Evolutionary conservation across 345 rosid species (phyloP).

Genomic region (Eucalyptus pauciflora): DNA sequence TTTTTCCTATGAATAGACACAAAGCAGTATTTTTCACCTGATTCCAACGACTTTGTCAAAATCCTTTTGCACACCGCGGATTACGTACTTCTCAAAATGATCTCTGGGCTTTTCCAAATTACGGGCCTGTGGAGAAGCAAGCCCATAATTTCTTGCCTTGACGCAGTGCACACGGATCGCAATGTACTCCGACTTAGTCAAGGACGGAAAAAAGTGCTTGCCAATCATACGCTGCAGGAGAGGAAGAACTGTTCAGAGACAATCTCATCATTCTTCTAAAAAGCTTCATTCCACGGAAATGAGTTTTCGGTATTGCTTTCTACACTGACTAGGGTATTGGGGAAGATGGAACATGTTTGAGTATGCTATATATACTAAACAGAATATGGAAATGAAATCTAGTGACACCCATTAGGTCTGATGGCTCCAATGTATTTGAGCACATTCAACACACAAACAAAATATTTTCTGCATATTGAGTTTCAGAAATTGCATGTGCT

Average conservation of each 20-base stretch:
- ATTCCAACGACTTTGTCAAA: not conserved
- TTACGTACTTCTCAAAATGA: constrained; percentile 55
- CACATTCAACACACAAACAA: not conserved
- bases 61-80: not conserved
- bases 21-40: not conserved
- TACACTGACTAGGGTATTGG: not conserved
- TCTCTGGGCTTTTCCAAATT: constrained; percentile 54
- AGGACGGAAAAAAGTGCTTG: constrained; percentile 80
- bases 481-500: not conserved
- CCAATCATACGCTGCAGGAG: constrained; percentile 54
- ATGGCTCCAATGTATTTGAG: not conserved
- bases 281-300: not conserved
- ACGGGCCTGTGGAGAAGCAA: constrained; percentile 33
- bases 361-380: not conserved
- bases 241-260: not conserved
- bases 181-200: constrained; percentile 59
- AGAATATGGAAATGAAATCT: not conserved
- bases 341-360: not conserved
- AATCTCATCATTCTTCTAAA: not conserved
- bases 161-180: constrained; percentile 71
- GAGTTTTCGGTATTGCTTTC: not conserved
- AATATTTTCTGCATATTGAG: not conserved
- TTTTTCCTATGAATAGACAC: not conserved
- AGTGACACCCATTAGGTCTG: not conserved
- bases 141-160: constrained; percentile 23